Evolutionary conservation across 2,329 filamentous ascomycete genomes (phyloP).

Genomic region (Zymoseptoria brevis): DNA sequence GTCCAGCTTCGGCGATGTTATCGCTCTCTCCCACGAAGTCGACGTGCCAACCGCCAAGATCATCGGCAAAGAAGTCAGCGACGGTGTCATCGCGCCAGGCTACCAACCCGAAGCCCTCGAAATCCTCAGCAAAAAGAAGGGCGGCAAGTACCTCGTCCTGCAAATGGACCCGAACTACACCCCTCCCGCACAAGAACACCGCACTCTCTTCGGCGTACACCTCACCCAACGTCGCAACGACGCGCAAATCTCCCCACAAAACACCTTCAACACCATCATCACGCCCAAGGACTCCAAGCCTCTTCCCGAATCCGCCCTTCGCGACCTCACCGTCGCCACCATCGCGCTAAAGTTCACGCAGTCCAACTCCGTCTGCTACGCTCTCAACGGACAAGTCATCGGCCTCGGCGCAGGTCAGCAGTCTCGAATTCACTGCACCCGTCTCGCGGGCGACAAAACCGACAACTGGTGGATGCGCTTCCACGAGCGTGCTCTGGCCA

Average conservation of each 20-base stretch:
- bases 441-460: slow-evolving; percentile 92
- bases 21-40: slow-evolving; percentile 83
- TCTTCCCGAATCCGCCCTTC: slow-evolving; percentile 71
- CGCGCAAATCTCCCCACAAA: slow-evolving; percentile 68
- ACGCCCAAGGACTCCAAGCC: slow-evolving; percentile 69
- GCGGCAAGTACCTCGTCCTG: slow-evolving; percentile 89
- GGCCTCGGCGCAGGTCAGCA: slow-evolving; percentile 95
- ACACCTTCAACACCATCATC: slow-evolving; percentile 76
- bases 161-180: slow-evolving; percentile 86
- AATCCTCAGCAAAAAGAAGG: slow-evolving; percentile 96
- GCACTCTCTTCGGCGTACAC: slow-evolving; percentile 83
- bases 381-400: slow-evolving; percentile 84
- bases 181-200: slow-evolving; percentile 65
- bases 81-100: slow-evolving; percentile 86
- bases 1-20: slow-evolving; percentile 96
- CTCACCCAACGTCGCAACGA: slow-evolving; percentile 91
- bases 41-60: slow-evolving; percentile 93
- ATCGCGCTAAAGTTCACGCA: slow-evolving; percentile 98
- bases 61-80: slow-evolving; percentile 94
- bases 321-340: slow-evolving; percentile 88
- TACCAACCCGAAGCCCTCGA: slow-evolving; percentile 80
- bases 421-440: slow-evolving; percentile 96
- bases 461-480: slow-evolving; percentile 99
- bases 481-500: slow-evolving; percentile 75
- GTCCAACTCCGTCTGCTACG: slow-evolving; percentile 98